Base-by-base conservation (phyloP, 2,329 filamentous ascomycete species). In the Niveomyces coronatus region DNA sequence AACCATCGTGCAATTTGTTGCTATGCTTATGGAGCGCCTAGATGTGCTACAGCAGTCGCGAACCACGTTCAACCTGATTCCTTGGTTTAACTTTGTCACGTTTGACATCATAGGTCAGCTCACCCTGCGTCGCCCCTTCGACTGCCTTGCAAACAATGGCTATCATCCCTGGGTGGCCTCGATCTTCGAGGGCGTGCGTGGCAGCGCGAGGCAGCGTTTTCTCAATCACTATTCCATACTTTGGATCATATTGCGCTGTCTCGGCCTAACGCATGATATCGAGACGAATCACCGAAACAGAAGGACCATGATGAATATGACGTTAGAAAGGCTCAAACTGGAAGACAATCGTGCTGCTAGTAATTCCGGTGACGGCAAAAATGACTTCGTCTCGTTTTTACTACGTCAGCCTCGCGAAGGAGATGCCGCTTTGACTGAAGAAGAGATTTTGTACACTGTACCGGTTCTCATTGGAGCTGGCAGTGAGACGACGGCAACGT, bases 41-140 rank as follows among this genome's bases (percentile, higher is more conserved):
- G 31, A 41, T 8, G 39, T 47, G 9, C 47, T 45, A 1, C 45
- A 44, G 13, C 18, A 33, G 1, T 16, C 35, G 4, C 44, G 44
- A 2, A 23, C 42, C 28, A 9, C 34, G 1, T 31, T 52, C 31
- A 46, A 53, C 24, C 49, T 62, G 41, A 48, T 49, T 9, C 45
- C 56, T 22, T 63, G 58, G 58, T 49, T 53, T 37, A 58, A 61
- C 31, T 61, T 58, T 41, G 47, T 53, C 2, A 56, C 61, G 0
- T 60, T 67, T 41, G 63, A 66, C 45, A 58, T 67, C 15, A 58
- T 64, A n/a, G 52, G 53, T 6, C 47, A 55, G 29, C 51, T 70
- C 20, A 55, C 61, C 0, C 70, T 68, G 44, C 63, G 61, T 10
- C 57, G 67, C 31, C 56, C 60, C 0, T 67, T 65, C 42, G 48